Base-by-base conservation (phyloP, 2,329 filamentous ascomycete genomes). In the Ophiostoma sp. region DNA sequence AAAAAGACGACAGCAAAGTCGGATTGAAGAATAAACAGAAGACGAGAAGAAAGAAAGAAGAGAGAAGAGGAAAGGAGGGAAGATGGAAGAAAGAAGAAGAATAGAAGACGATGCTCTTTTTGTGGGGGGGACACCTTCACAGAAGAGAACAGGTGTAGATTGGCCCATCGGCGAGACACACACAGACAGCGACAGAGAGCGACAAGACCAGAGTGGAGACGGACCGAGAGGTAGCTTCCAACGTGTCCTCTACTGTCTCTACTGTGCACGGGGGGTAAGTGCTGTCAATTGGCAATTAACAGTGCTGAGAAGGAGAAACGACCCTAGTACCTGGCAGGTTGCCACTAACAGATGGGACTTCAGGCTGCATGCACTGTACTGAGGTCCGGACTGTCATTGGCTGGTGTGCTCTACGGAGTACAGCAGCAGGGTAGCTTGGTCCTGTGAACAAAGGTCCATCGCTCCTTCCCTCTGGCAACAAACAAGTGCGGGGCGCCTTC, bases 241-340 rank as follows among this genome's bases (percentile, higher is more conserved):
- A 74, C 73, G 73, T 74, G 73, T 74, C 73, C 73, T 74, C 74
- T 74, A 72, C 72, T 74, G n/a, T 54, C 44, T 48, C 44, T 48
- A 48, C 44, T 48, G 44, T 48, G 44, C 44, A 48, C 17, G 44
- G 52, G 44, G 52, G 11, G 23, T 57, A 13, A 11, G 8, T 23
- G 52, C 20, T 54, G 48, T 54, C 48, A 54, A 54, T 54, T 54
- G n/a, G 44, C 15, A 48, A 39, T 39, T 39, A 11, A 39, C 36
- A 39, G 36, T 39, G 36, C 36, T 39, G 36, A 39, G 48, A n/a
- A 48, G 44, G 6, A 48, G 17, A 8, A 48, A 48, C 44, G 17
- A 48, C 44, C 27, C 52, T 60, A 67, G 54, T 71, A 68, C 66
- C 65, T 67, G 67, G 39, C 69, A 5, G 52, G 41, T 20, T 66